Base-by-base conservation (phyloP, 116 monocot species). In the Trichopus zeylanicus region DNA sequence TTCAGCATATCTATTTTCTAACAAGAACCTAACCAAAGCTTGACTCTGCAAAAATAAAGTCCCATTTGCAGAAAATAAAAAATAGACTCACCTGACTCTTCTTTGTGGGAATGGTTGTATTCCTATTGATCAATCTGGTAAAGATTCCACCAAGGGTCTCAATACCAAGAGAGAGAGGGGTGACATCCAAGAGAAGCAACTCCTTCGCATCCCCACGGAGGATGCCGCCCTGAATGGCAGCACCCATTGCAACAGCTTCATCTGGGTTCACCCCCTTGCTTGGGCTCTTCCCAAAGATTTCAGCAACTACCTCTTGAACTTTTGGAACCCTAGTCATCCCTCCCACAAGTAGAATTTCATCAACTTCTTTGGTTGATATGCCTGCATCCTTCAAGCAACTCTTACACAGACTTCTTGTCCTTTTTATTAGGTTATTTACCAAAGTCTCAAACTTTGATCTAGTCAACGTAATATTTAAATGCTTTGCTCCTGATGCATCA, bases 191-290 rank as follows among this genome's bases (percentile, higher is more conserved):
- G 16, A 78, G 68, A 37, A 78, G 78, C 35, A 78, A 60, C 48
- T 78, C 78, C 34, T 78, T 78, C 11, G 73, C 78, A 73, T 78
- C 78, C 25, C 78, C 78, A 1, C 78, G 78, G 20, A 78, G 78
- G 57, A 78, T 78, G n/a, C 78, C 78, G 53, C 78, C 78, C 63
- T 78, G 78, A 58, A 78, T 78, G 23, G 78, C 78, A 47, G 78
- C 78, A 11, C 78, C 78, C 72, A 78, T 72, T 52, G 78, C 72
- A 53, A 78, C 78, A 48, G 78, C 78, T 63, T 78, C 78, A 61
- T 78, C 78, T n/a, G 78, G 78, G 33, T 78, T 78, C 22, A 78
- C 73, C 29, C 78, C 78, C 64, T 78, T 78, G 64, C 78, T 78
- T 20, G 78, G 78, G 52, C 23, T 63, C 67, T 78, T 78, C 28